Evolutionary conservation across 2,329 filamentous ascomycete genomes (phyloP).

Genomic region (Calonectria fujianensis): DNA sequence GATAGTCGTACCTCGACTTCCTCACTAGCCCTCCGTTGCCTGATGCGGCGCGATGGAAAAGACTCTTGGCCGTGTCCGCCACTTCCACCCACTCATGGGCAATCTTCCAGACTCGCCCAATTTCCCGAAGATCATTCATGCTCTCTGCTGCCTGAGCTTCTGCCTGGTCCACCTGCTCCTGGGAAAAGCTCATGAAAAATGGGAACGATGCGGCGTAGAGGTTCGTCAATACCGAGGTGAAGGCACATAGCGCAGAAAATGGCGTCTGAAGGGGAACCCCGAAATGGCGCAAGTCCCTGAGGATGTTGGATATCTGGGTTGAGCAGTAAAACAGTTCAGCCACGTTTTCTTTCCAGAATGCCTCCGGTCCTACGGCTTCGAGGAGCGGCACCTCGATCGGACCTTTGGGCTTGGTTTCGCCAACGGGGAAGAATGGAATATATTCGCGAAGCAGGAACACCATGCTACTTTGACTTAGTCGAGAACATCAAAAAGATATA

Average conservation of each 20-base stretch:
- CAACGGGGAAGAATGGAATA: slow-evolving; percentile 51
- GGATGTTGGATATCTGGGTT: slow-evolving; percentile 49
- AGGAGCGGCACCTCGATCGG: slow-evolving; percentile 52
- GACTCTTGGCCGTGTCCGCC: slow-evolving; percentile 46
- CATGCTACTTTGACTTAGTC: slow-evolving; percentile 4
- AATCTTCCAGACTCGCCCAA: slow-evolving; percentile 47
- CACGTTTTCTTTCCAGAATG: slow-evolving; percentile 48
- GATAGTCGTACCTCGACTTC: slow-evolving; percentile 53
- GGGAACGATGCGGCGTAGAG: slow-evolving; percentile 50
- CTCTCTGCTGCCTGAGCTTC: slow-evolving; percentile 44
- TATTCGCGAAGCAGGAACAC: slow-evolving; percentile 51
- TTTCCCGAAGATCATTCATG: slow-evolving; percentile 41
- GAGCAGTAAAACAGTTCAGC: slow-evolving; percentile 48
- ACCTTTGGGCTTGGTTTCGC: slow-evolving; percentile 48
- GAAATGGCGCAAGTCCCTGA: slow-evolving; percentile 49
- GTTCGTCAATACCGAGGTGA: slow-evolving; percentile 46
- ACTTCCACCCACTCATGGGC: slow-evolving; percentile 54
- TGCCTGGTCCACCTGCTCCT: slow-evolving; percentile 26
- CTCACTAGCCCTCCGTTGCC: slow-evolving; percentile 32
- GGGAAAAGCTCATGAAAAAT: slow-evolving; percentile 45
- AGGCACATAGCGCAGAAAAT: slow-evolving; percentile 50
- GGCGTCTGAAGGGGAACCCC: slow-evolving; percentile 48
- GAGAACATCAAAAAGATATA: neutral
- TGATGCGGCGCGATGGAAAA: slow-evolving; percentile 42
- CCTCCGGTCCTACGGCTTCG: slow-evolving; percentile 44